Percentiles rank a stretch among this genome's conserved stretches.
Conservation (phyloP, 176 grass and related monocot genomes). For the Zea mays region Zm-B73-REFERENCE-NAM-5.0 NC_050097.1:38346501-38347000, state of each 20-base stretch:
- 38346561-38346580: not conserved
- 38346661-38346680: not conserved
- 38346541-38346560: slow-evolving; percentile 44
- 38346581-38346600: not conserved
- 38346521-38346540: slow-evolving; percentile 78
- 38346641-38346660: not conserved
- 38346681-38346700: not conserved
- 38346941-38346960: not conserved
- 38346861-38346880: not conserved
- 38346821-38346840: not conserved
- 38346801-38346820: not conserved
- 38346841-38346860: too few relatives aligned
- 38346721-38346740: too few relatives aligned
- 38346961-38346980: too few relatives aligned
- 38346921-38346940: not conserved
- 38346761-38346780: not conserved
- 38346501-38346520: not conserved
- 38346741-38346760: not conserved
- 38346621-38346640: too few relatives aligned
- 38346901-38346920: not conserved
- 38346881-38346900: not conserved
- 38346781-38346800: not conserved
- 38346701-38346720: not conserved
- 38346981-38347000: not conserved
- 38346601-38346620: not conserved